Evolutionary conservation across 2,329 filamentous ascomycete genomes (phyloP), one percentile per base, ranked within the genome.

Genomic region (Fusarium tjaetaba): DNA sequence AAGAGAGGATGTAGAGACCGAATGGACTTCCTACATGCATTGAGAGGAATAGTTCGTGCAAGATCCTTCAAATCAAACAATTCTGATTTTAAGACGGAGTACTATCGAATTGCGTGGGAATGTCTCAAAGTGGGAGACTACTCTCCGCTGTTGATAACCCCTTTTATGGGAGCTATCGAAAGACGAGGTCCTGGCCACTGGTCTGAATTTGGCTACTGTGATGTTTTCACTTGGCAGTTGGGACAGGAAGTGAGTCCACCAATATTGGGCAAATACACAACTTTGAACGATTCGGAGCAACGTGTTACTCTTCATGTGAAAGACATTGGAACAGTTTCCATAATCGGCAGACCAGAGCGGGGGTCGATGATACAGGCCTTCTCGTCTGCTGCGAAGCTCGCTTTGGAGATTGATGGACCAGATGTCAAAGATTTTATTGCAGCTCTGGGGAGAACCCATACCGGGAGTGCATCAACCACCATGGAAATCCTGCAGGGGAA

Each of bases 1-100:
- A 64, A 36, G 24, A 64, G 55, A 22, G 61, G 61, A 1, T 61
- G 61, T 3, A 48, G 55, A 24, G 30, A 64, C 8, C 43, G 55
- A 3, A 61, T 60, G 28, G 42, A 63, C 20, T 63, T 48, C 11
- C 28, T 63, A 1, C 61, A 63, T 9, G 41, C 52, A 13, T 28
- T 62, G 26, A 39, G 52, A n/a, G 52, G 34, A 4, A 62, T 59
- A n/a, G 26, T 46, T 24, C 52, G 16, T 13, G 60, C 4, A 1
- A 28, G 11, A 4, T 39, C 26, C 13, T 20, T 55, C 6, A 14
- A 6, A 22, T 14, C 56, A 6, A 3, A 0, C 1, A 16, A 32
- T 28, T 34, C 34, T 4, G 16, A 62, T 3, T 62, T 62, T 7
- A 63, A 63, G 28, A 8, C 9, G 0, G 61, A 48, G 7, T 60